Evolutionary conservation across 2,329 filamentous ascomycete genomes (phyloP), one percentile per base, ranked within the genome.

Genomic region (Hawksworthiomyces lignivorus): DNA sequence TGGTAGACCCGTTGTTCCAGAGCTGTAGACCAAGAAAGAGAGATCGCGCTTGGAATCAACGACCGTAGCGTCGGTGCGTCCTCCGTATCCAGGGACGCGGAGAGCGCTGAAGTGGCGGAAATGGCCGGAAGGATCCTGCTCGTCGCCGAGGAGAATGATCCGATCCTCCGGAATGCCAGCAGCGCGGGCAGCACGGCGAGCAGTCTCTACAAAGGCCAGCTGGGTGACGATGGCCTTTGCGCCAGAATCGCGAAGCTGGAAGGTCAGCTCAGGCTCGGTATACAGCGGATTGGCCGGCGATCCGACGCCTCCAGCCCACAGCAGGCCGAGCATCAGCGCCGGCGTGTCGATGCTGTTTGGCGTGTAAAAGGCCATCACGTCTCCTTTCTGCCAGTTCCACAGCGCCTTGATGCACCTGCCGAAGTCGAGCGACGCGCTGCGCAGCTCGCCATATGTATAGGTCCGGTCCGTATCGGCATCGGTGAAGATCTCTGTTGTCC

Each of bases 211-310:
- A 45, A 82, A 73, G 0, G 78, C 64, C 20, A 74, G 59, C 54
- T 94, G 86, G 3, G 89, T 95, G 20, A 83, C 74, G 7, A 96
- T 61, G 1, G 73, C 85, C 55, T 80, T 85, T 24, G 87, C 85
- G 1, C 77, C 74, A 0, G 82, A 82, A 60, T 94, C 85, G 53
- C 78, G 78, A 47, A 97, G 73, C 64, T 96, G 89, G 55, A 85
- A 88, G 5, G 83, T 80, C 26, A 96, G 72, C 62, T 97, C 90
- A 9, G 87, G 78, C 11, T 75, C 76, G 0, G 85, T 94, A 63
- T 95, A 95, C 4, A 80, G 79, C 17, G 89, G 88, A 56, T 96
- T 96, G 3, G 87, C 88, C 0, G 89, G 87, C n/a, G 82, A 87
- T 10, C 87, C 65, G 39, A 87, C 68, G 22, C 85, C 88, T 34